These are phyloP conservation scores for Fusarium sarcochroum DNA, from an alignment of 2,329 filamentous ascomycete genomes.

Conservation along the genomic window DNA sequence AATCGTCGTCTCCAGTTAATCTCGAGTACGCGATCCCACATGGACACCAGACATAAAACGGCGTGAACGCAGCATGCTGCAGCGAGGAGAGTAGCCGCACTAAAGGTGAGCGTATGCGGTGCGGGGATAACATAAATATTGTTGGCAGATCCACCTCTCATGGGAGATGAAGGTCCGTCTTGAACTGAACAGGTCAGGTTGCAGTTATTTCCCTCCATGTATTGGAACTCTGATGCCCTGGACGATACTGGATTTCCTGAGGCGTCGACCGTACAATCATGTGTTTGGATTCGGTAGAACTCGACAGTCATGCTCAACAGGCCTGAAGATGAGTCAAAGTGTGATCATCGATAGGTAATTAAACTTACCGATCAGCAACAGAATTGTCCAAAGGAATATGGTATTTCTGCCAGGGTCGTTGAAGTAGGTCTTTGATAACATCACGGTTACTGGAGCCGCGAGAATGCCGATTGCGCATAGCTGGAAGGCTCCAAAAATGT, in stretches of 20 bases:
- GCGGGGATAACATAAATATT: conserved; percentile 75
- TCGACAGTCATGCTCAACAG: conserved; percentile 74
- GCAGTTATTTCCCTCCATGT: conserved; percentile 59
- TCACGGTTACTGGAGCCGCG: conserved; percentile 73
- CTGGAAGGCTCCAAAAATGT: conserved; percentile 77
- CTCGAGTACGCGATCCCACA: conserved; percentile 75
- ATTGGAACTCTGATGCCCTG: conserved; percentile 59
- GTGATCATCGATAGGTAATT: accelerated
- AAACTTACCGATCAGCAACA: conserved; percentile 69
- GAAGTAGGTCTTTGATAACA: conserved; percentile 74
- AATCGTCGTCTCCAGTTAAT: conserved; percentile 69
- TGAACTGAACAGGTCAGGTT: conserved; percentile 61
- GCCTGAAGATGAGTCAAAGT: conserved; percentile 53
- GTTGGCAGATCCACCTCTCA: conserved; percentile 68
- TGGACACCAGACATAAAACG: conserved; percentile 71
- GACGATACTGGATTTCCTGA: conserved; percentile 54
- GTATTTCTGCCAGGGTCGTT: conserved; percentile 73
- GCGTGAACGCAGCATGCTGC: conserved; percentile 76
- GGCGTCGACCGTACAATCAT: conserved; percentile 59
- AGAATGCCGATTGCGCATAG: conserved; percentile 76
- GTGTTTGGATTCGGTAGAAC: conserved; percentile 69
- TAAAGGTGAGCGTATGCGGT: conserved; percentile 69
- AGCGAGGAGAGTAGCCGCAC: conserved; percentile 70
- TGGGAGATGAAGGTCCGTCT: conserved; percentile 65
- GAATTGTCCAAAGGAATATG: conserved; percentile 75